Conservation (phyloP, 2,329 filamentous ascomycete genomes). For the Fonsecaea pedrosoi region DNA sequence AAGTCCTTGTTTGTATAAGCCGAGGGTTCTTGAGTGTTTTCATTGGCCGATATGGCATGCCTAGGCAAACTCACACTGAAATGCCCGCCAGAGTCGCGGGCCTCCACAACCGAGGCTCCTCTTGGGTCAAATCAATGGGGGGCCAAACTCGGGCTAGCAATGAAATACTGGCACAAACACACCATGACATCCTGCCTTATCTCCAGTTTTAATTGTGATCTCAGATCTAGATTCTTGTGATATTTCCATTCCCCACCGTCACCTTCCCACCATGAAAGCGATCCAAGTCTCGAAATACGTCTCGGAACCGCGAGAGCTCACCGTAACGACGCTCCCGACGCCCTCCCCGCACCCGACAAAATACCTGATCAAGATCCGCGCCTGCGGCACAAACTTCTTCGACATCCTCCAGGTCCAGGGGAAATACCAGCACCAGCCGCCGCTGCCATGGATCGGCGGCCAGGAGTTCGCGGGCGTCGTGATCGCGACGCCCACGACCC, state of each 20-base stretch:
- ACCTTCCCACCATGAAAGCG: slow-evolving; percentile 35
- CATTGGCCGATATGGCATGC: too few relatives aligned
- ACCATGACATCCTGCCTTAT: background rate
- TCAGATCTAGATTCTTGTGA: background rate
- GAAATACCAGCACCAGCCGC: slow-evolving; percentile 92
- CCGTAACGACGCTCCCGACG: slow-evolving; percentile 74
- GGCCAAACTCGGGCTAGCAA: too few relatives aligned
- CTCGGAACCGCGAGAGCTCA: slow-evolving; percentile 79
- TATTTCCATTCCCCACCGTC: background rate
- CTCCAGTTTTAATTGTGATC: background rate
- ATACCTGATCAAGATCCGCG: slow-evolving; percentile 86
- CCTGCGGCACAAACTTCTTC: slow-evolving; percentile 93
- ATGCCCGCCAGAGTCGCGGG: too few relatives aligned
- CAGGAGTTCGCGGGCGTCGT: slow-evolving; percentile 85
- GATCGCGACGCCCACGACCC: slow-evolving; percentile 65
- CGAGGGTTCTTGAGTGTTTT: too few relatives aligned
- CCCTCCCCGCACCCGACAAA: slow-evolving; percentile 73
- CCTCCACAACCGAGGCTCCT: too few relatives aligned
- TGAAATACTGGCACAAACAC: too few relatives aligned
- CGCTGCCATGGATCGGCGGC: slow-evolving; percentile 86
- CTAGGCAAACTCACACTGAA: too few relatives aligned
- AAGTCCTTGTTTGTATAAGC: too few relatives aligned
- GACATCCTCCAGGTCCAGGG: slow-evolving; percentile 93
- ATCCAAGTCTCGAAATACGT: slow-evolving; percentile 41
- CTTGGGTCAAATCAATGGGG: too few relatives aligned